These are phyloP conservation scores for Avicennia marina DNA, from an alignment of 257 asterid species.

Conservation along the genomic window DNA sequence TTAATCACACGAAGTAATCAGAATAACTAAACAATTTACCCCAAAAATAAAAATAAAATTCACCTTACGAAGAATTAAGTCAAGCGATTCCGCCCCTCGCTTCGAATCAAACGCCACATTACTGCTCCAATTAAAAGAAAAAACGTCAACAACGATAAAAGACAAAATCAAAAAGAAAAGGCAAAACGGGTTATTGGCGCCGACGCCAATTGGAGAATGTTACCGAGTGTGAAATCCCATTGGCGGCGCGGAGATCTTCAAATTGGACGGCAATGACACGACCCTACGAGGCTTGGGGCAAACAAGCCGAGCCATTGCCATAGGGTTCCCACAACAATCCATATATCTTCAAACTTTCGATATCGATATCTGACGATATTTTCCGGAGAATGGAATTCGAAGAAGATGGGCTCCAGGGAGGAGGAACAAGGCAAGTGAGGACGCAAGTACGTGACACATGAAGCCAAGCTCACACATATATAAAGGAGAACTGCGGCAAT, in stretches of 20 bases:
- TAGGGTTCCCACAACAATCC: slow-evolving; percentile 25
- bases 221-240: slow-evolving; percentile 25
- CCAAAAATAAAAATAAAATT: neutral
- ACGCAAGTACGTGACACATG: neutral
- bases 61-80: slow-evolving; percentile 30
- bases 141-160: slow-evolving; percentile 2
- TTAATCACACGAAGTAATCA: neutral
- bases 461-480: too few species aligned
- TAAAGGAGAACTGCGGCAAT: neutral
- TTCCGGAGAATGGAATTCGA: slow-evolving; percentile 9
- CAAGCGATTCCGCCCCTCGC: slow-evolving; percentile 28
- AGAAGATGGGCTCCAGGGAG: slow-evolving; percentile 19
- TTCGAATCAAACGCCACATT: slow-evolving; percentile 30
- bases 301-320: slow-evolving; percentile 22
- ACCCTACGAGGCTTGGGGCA: slow-evolving; percentile 39
- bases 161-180: neutral
- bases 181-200: too few species aligned
- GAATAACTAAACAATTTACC: neutral
- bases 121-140: slow-evolving; percentile 22
- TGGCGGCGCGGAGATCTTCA: slow-evolving; percentile 22
- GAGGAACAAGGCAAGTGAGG: slow-evolving; percentile 21
- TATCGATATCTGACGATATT: slow-evolving; percentile 10
- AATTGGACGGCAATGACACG: slow-evolving; percentile 15
- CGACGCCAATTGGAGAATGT: neutral
- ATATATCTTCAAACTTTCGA: slow-evolving; percentile 22